Percentiles rank a stretch among this genome's conserved stretches.
Evolutionary conservation across 371 early-diverging fungal genomes (phyloP).

Genomic region (Mortierella polycephala): DNA sequence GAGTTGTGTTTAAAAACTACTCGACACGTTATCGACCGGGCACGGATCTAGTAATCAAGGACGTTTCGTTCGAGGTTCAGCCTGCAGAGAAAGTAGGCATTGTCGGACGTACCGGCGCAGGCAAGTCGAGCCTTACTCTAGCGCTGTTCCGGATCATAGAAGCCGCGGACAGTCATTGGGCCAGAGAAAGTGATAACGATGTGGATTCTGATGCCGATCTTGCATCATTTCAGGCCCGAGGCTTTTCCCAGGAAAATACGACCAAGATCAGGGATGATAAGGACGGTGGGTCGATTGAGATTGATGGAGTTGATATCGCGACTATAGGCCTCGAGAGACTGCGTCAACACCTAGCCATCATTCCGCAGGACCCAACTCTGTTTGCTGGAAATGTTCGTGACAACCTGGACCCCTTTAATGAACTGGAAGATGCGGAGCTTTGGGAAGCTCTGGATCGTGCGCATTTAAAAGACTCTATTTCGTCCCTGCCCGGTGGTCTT

Average conservation of each 20-base stretch:
- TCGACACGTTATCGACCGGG: slow-evolving; percentile 81
- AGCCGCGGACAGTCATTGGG: slow-evolving; percentile 59
- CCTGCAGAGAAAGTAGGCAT: slow-evolving; percentile 84
- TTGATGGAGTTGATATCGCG: slow-evolving; percentile 81
- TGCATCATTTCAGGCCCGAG: too few relatives aligned
- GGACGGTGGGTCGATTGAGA: slow-evolving; percentile 45
- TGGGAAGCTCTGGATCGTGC: slow-evolving; percentile 76
- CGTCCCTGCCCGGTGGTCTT: slow-evolving; percentile 68
- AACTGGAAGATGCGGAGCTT: slow-evolving; percentile 69
- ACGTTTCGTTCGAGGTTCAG: slow-evolving; percentile 67
- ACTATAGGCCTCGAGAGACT: slow-evolving; percentile 33
- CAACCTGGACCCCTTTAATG: slow-evolving; percentile 79
- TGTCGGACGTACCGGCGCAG: slow-evolving; percentile 90
- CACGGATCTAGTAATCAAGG: slow-evolving; percentile 73
- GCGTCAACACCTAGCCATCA: slow-evolving; percentile 67
- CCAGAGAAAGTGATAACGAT: slow-evolving; percentile 7
- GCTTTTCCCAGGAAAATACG: too few relatives aligned
- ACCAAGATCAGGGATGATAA: slow-evolving; percentile 1
- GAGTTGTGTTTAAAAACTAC: slow-evolving; percentile 76
- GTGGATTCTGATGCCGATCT: neutral
- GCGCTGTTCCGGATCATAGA: slow-evolving; percentile 91
- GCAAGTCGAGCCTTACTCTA: slow-evolving; percentile 86
- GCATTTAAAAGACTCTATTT: slow-evolving; percentile 67
- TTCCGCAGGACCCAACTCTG: slow-evolving; percentile 93
- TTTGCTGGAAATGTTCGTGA: slow-evolving; percentile 73